A percentile compares a stretch with the other conserved stretches of the same genome.
phyloP scores from a whole-genome alignment of 805 yeast genomes.

The Kuraishia hungarica region DNA sequence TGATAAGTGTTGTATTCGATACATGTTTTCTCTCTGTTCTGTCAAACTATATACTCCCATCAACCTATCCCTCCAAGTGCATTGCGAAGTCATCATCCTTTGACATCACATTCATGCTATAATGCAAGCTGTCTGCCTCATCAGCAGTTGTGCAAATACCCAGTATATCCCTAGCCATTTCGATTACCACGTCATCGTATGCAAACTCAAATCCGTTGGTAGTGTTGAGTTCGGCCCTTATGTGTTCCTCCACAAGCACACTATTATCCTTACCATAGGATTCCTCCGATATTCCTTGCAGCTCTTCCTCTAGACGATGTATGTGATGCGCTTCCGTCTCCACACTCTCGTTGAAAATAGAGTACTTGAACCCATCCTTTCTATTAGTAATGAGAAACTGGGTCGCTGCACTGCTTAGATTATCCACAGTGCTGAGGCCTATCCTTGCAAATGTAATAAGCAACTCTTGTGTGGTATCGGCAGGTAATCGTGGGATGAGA shows the following conservation, averaged over 20 bases:
- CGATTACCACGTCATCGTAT: constrained; percentile 55
- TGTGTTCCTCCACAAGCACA: constrained; percentile 8
- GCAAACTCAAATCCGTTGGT: constrained; percentile 57
- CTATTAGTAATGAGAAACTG: neutral
- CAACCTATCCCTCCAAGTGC: neutral
- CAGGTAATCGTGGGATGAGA: constrained; percentile 15
- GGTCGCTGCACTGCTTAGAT: neutral
- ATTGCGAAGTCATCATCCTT: neutral
- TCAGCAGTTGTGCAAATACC: constrained; percentile 64
- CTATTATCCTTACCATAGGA: constrained; percentile 9
- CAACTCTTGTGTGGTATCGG: constrained; percentile 19
- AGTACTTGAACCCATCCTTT: constrained; percentile 7
- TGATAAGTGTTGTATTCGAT: too few relatives aligned
- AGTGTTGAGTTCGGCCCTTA: constrained; percentile 19
- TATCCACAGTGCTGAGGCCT: neutral
- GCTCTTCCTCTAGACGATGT: constrained; percentile 7
- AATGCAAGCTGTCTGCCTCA: constrained; percentile 68
- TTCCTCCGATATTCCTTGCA: constrained; percentile 5
- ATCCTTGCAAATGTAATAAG: constrained; percentile 20
- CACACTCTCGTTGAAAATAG: constrained; percentile 14
- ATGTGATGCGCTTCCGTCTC: constrained; percentile 26
- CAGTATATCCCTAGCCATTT: constrained; percentile 61
- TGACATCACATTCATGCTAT: constrained; percentile 33
- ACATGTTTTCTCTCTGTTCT: neutral
- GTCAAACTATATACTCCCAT: neutral